Evolutionary conservation across 2,329 filamentous ascomycete species (phyloP).

Genomic region (Penicillium decumbens): DNA sequence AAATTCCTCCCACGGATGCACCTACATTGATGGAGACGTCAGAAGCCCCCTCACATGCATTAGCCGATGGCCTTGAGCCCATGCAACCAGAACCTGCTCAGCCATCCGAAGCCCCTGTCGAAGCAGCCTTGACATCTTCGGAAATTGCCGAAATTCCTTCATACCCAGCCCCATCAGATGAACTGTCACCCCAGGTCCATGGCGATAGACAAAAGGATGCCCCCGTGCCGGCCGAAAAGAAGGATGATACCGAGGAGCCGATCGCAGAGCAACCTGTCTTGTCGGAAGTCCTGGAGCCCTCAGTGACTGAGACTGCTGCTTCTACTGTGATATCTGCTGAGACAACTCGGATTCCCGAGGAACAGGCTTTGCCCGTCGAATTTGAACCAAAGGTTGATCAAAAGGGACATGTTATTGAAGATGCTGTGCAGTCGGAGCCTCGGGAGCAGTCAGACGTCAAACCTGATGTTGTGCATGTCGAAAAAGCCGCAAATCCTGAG

Average conservation of each 20-base stretch:
- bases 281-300: neutral
- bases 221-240: neutral
- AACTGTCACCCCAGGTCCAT: neutral
- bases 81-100: neutral
- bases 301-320: neutral
- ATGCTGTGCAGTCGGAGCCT: neutral
- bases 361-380: neutral
- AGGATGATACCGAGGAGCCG: neutral
- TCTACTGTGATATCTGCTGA: neutral
- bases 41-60: neutral
- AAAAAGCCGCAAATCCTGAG: neutral
- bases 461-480: neutral
- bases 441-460: neutral
- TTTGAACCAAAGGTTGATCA: neutral
- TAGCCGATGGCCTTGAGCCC: neutral
- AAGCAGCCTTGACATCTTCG: neutral
- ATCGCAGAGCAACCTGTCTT: neutral
- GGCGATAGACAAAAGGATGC: neutral
- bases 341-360: neutral
- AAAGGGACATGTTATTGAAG: neutral
- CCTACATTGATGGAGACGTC: neutral
- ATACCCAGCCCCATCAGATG: neutral
- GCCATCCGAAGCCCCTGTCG: neutral
- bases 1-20: neutral
- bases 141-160: neutral